Percentiles rank a stretch among this genome's conserved stretches.
Evolutionary conservation across 2,329 filamentous ascomycete species (phyloP).

Genomic region (Sordariomycetes sp.): DNA sequence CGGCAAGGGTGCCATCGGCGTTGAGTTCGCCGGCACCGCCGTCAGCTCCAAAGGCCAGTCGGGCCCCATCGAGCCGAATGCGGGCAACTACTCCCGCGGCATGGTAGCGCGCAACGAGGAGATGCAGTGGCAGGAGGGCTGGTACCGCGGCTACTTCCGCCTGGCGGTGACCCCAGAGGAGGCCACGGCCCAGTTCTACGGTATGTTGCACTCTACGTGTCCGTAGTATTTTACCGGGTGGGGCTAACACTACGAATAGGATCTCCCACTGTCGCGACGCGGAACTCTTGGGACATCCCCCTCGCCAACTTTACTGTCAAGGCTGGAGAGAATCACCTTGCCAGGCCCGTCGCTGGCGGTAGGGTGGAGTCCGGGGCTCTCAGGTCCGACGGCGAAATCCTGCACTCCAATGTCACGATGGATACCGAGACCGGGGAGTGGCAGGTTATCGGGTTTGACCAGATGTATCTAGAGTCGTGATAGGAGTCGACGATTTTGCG

Average conservation of each 20-base stretch:
- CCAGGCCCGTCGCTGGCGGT: constrained; percentile 26
- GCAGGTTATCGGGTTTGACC: constrained; percentile 12
- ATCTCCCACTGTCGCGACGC: constrained; percentile 39
- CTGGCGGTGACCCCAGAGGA: constrained; percentile 42
- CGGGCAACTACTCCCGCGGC: constrained; percentile 28
- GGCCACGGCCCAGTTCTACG: constrained; percentile 53
- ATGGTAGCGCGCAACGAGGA: constrained; percentile 41
- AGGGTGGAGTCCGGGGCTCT: constrained; percentile 39
- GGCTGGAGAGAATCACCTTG: constrained; percentile 44
- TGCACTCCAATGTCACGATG: constrained; percentile 37
- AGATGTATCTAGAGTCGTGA: constrained; percentile 8
- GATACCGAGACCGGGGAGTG: constrained; percentile 12
- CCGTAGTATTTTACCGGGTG: too few relatives aligned
- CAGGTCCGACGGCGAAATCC: constrained; percentile 25
- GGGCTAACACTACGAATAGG: constrained; percentile 8
- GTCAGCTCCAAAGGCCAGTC: constrained; percentile 45
- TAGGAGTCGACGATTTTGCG: too few relatives aligned
- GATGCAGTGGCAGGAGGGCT: constrained; percentile 60
- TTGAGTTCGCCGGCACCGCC: constrained; percentile 54
- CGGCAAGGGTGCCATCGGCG: constrained; percentile 41
- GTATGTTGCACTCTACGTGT: constrained; percentile 11
- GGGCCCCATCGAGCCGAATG: constrained; percentile 41
- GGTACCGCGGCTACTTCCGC: constrained; percentile 63
- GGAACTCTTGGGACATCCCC: constrained; percentile 51
- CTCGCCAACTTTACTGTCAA: constrained; percentile 59